Conservation (phyloP, 495 filamentous ascomycete genomes). For the Talaromyces trachyspermus region DNA sequence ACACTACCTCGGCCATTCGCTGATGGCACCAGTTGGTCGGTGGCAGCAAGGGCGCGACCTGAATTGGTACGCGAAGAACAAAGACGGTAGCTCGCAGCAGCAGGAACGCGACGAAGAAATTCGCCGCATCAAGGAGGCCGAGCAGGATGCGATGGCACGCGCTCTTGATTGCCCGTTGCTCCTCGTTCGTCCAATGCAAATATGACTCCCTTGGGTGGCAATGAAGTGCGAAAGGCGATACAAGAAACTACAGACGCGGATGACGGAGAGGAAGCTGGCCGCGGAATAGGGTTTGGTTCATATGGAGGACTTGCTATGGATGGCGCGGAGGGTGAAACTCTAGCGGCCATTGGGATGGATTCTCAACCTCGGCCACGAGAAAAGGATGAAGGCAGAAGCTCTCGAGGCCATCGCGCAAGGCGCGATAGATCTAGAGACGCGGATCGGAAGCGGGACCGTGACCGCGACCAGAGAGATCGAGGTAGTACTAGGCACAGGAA, state of each 20-base stretch:
- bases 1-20: slow-evolving; percentile 92
- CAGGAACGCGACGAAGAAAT: slow-evolving; percentile 67
- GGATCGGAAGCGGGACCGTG: slow-evolving; percentile 11
- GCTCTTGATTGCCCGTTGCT: slow-evolving; percentile 69
- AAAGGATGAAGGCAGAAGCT: neutral
- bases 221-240: slow-evolving; percentile 20
- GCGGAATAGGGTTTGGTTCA: slow-evolving; percentile 20
- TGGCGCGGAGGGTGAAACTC: slow-evolving; percentile 14
- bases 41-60: slow-evolving; percentile 91
- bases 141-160: slow-evolving; percentile 78
- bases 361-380: slow-evolving; percentile 6
- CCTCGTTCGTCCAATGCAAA: slow-evolving; percentile 35
- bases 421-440: slow-evolving; percentile 7
- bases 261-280: slow-evolving; percentile 13
- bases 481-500: neutral
- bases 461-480: neutral
- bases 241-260: slow-evolving; percentile 28
- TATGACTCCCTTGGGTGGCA: slow-evolving; percentile 30
- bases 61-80: slow-evolving; percentile 77
- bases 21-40: slow-evolving; percentile 92
- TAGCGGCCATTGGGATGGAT: slow-evolving; percentile 16
- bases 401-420: slow-evolving; percentile 1
- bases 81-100: slow-evolving; percentile 43
- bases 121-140: slow-evolving; percentile 76
- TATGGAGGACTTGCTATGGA: slow-evolving; percentile 14